A percentile compares a stretch with the other conserved stretches of the same genome.
These are phyloP conservation scores for Trypanosomatidae sp. DNA, from an alignment of 208 protist species.

Conservation along the genomic window DNA sequence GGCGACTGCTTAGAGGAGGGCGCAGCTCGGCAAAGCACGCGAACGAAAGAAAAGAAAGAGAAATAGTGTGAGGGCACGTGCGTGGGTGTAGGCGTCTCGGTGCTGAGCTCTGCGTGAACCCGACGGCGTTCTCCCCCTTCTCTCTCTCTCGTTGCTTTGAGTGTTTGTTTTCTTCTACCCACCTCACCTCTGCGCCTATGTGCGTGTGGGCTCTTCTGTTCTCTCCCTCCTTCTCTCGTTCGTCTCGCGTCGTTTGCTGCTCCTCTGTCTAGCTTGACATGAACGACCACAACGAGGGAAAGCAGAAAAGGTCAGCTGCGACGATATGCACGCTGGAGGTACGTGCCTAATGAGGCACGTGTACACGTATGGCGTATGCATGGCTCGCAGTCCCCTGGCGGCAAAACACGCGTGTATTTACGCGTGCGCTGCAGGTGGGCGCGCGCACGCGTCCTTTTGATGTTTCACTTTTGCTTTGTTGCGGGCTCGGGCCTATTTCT, in stretches of 20 bases:
- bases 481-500: neutral
- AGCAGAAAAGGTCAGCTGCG: too few relatives aligned
- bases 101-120: too few relatives aligned
- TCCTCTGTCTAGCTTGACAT: neutral
- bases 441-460: neutral
- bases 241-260: neutral
- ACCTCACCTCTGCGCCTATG: neutral
- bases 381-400: too few relatives aligned
- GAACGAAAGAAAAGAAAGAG: neutral
- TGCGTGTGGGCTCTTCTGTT: neutral
- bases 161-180: neutral
- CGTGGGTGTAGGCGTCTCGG: neutral
- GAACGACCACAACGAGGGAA: too few relatives aligned
- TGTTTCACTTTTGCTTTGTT: too few relatives aligned
- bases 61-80: neutral
- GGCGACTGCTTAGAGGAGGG: conserved; percentile 7
- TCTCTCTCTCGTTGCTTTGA: neutral
- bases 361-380: too few relatives aligned
- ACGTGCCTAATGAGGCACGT: too few relatives aligned
- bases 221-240: too few relatives aligned
- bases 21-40: neutral
- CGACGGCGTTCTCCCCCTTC: neutral
- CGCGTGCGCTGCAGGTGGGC: too few relatives aligned
- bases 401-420: too few relatives aligned
- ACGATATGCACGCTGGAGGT: too few relatives aligned